These are phyloP conservation scores for Eucalyptus coolabah DNA, from an alignment of 345 rosid species.

Conservation along the genomic window DNA sequence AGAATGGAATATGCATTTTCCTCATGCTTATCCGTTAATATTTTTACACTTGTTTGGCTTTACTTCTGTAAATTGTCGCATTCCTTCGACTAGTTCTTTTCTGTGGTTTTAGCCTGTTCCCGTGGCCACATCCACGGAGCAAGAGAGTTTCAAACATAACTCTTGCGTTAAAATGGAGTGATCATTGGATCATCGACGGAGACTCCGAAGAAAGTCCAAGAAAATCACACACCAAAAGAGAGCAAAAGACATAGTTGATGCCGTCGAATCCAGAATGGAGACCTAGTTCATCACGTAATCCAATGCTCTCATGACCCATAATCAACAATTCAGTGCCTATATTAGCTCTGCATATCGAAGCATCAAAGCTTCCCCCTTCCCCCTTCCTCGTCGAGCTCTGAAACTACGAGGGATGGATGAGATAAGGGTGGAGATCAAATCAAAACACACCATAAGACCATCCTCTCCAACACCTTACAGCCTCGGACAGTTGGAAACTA, in stretches of 20 bases:
- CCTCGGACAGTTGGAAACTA: constrained; percentile 5
- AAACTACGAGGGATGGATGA: not conserved
- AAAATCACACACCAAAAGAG: not conserved
- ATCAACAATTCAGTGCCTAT: not conserved
- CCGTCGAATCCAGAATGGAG: not conserved
- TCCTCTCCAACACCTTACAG: constrained; percentile 10
- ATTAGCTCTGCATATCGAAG: not conserved
- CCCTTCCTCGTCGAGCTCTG: not conserved
- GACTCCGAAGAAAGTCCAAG: not conserved
- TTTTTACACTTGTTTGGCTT: not conserved
- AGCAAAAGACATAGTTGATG: not conserved
- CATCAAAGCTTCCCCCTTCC: not conserved
- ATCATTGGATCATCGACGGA: not conserved
- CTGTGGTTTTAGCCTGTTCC: not conserved
- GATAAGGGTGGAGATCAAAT: not conserved
- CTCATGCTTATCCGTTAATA: not conserved
- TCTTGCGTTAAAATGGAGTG: not conserved
- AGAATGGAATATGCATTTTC: not conserved
- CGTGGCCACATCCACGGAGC: not conserved
- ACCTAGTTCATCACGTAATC: not conserved
- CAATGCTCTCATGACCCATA: not conserved
- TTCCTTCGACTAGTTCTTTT: not conserved
- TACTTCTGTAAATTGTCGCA: not conserved
- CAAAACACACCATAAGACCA: constrained; percentile 12
- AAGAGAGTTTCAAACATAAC: not conserved